Conservation (phyloP, 352 stramenopile genomes). For the Phytophthora colocasiae region DNA sequence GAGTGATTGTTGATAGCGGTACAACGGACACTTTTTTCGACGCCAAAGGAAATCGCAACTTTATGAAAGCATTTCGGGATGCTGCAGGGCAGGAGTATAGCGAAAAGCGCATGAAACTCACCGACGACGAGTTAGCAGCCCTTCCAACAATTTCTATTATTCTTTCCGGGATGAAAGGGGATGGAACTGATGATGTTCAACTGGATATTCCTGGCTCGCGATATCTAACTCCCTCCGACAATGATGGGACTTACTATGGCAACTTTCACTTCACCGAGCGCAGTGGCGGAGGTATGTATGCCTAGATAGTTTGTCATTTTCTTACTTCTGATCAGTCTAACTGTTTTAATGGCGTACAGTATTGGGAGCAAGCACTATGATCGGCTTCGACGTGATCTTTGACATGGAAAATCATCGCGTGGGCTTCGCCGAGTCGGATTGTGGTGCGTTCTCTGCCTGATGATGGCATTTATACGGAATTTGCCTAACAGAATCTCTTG, state of each 20-base stretch:
- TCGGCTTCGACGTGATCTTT: constrained; percentile 89
- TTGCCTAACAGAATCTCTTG: constrained; percentile 3
- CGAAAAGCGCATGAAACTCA: constrained; percentile 63
- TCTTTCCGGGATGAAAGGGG: constrained; percentile 57
- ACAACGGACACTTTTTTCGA: constrained; percentile 90
- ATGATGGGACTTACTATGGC: constrained; percentile 62
- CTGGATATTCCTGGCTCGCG: constrained; percentile 68
- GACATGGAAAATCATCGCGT: constrained; percentile 78
- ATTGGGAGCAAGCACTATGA: constrained; percentile 79
- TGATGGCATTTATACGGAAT: not conserved
- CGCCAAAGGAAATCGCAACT: constrained; percentile 49
- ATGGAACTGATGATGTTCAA: constrained; percentile 58
- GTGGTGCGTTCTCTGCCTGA: constrained; percentile 46
- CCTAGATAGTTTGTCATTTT: not conserved
- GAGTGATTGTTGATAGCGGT: constrained; percentile 87
- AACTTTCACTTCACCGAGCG: constrained; percentile 88
- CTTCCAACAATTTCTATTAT: constrained; percentile 78
- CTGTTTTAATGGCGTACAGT: constrained; percentile 43
- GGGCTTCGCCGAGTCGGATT: constrained; percentile 78
- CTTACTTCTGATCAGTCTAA: constrained; percentile 11
- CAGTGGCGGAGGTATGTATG: constrained; percentile 78
- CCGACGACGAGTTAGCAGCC: constrained; percentile 38
- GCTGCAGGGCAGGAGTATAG: constrained; percentile 63
- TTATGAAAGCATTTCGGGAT: constrained; percentile 58
- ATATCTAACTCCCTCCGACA: constrained; percentile 65